Evolutionary conservation across 1,284 basidiomycete genomes (phyloP).

Genomic region (Ceratobasidium sp.): DNA sequence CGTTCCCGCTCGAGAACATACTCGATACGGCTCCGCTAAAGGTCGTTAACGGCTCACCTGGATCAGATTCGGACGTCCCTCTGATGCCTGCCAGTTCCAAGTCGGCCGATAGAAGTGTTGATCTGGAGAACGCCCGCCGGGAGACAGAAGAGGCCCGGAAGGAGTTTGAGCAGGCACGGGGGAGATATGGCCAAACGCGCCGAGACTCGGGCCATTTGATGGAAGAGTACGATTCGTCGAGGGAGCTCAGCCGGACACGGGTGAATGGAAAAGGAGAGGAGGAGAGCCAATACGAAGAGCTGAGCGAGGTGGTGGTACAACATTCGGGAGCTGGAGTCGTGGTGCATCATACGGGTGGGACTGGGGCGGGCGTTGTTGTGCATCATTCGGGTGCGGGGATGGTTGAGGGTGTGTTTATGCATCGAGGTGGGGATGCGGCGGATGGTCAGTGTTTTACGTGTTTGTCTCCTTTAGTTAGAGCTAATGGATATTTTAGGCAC

Average conservation of each 20-base stretch:
- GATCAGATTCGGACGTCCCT: background rate
- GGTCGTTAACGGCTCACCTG: background rate
- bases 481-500: background rate
- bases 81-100: background rate
- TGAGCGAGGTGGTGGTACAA: conserved; percentile 32
- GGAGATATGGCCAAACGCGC: background rate
- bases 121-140: background rate
- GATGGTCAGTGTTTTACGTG: conserved; percentile 1
- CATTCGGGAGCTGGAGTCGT: conserved; percentile 30
- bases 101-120: background rate
- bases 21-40: background rate
- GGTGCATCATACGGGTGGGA: conserved; percentile 32
- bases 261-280: background rate
- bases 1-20: background rate
- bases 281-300: conserved; percentile 8
- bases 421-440: background rate
- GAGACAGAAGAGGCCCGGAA: background rate
- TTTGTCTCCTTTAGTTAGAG: background rate
- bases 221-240: background rate
- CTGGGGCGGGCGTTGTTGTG: conserved; percentile 21
- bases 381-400: conserved; percentile 35
- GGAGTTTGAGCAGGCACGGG: background rate
- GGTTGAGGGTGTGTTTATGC: conserved; percentile 32
- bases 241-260: too few relatives aligned
- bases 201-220: background rate